Evolutionary conservation across 495 filamentous ascomycete species (phyloP).

Genomic region (Penicillium psychrofluorescens): DNA sequence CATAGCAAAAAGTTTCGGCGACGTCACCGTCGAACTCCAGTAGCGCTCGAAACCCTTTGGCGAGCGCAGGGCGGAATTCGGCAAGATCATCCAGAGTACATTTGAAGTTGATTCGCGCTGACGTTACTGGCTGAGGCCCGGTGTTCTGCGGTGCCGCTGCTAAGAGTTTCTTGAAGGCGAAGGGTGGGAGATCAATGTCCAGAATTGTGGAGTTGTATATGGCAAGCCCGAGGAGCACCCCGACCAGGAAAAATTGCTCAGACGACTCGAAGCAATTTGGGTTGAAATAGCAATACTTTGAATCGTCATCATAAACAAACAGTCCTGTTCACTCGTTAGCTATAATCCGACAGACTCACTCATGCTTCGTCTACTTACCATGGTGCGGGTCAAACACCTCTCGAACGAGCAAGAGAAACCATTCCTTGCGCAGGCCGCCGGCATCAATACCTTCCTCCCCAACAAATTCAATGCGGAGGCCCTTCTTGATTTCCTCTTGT

Average conservation of each 20-base stretch:
- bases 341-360: not conserved
- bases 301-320: slow-evolving; percentile 93
- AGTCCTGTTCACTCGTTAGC: slow-evolving; percentile 49
- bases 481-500: slow-evolving; percentile 88
- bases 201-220: slow-evolving; percentile 97
- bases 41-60: slow-evolving; percentile 66
- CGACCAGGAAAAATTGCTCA: slow-evolving; percentile 89
- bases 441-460: slow-evolving; percentile 93
- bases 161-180: slow-evolving; percentile 83
- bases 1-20: slow-evolving; percentile 70
- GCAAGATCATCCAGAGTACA: slow-evolving; percentile 80
- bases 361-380: slow-evolving; percentile 46
- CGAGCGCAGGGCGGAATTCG: slow-evolving; percentile 73
- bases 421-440: slow-evolving; percentile 88
- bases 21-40: slow-evolving; percentile 85
- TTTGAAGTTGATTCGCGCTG: slow-evolving; percentile 50
- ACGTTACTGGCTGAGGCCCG: slow-evolving; percentile 44
- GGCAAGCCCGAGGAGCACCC: slow-evolving; percentile 79
- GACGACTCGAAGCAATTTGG: slow-evolving; percentile 86
- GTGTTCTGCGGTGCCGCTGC: slow-evolving; percentile 56
- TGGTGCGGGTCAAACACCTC: slow-evolving; percentile 91
- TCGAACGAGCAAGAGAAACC: slow-evolving; percentile 86
- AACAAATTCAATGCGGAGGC: slow-evolving; percentile 75
- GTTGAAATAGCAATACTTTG: slow-evolving; percentile 92
- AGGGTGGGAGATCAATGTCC: slow-evolving; percentile 86